Conservation (phyloP, 176 grass and related monocot genomes). For the Aechmea fasciata region DNA sequence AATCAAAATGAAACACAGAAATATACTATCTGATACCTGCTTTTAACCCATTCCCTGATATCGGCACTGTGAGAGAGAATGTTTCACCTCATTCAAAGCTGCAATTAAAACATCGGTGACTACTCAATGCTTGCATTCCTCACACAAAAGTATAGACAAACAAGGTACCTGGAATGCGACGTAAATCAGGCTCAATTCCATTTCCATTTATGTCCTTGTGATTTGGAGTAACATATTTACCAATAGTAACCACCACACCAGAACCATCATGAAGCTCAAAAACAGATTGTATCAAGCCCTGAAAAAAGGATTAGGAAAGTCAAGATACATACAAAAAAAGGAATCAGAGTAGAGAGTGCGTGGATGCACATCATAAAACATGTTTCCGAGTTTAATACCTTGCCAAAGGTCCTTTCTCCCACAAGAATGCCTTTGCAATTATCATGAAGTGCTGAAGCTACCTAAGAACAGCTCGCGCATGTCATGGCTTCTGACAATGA, state of each 20-base stretch:
- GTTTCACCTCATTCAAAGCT: constrained; percentile 71
- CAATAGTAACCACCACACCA: constrained; percentile 85
- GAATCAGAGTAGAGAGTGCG: neutral
- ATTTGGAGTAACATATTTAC: constrained; percentile 87
- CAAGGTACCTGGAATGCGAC: constrained; percentile 51
- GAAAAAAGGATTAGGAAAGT: constrained; percentile 17
- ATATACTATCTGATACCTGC: too few species aligned
- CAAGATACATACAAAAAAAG: constrained; percentile 14
- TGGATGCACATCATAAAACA: neutral
- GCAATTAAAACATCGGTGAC: constrained; percentile 20
- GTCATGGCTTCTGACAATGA: constrained; percentile 7
- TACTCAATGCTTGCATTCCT: neutral
- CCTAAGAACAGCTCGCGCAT: constrained; percentile 31
- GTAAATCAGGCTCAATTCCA: constrained; percentile 85
- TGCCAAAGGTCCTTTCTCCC: constrained; percentile 83
- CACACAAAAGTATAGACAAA: constrained; percentile 1
- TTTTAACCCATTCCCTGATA: constrained; percentile 38
- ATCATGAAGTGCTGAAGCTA: constrained; percentile 96
- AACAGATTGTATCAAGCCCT: constrained; percentile 96
- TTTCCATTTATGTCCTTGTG: constrained; percentile 91
- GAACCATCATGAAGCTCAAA: constrained; percentile 98
- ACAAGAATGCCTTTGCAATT: constrained; percentile 99
- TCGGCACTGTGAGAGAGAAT: constrained; percentile 57
- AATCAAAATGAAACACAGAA: neutral
- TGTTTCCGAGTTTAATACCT: constrained; percentile 38